Evolutionary conservation across 1,284 basidiomycete species (phyloP), one percentile per base, ranked within the genome.

Genomic region (Tranzscheliella williamsii): DNA sequence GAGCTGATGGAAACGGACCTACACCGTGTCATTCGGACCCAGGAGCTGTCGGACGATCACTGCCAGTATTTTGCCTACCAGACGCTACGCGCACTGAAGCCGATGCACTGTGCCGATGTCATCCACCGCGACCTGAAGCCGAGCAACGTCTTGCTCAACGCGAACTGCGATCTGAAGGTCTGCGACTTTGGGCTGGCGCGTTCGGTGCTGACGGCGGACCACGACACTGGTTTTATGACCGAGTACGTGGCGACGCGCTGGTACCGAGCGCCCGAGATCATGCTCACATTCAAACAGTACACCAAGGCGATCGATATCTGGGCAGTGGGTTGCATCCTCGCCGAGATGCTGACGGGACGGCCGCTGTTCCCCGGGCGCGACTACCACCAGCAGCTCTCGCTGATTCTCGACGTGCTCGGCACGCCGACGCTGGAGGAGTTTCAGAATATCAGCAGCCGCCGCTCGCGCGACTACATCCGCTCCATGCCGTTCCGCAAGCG

Each of bases 51-150:
- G 7, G 73, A 92, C 72, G 90, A 93, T 76, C 93, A 94, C 78
- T 91, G 86, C 73, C 91, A 94, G 78, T 95, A 95, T 79, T 94
- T 94, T 78, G 87, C 93, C 64, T 94, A 95, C 78, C 91, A 94
- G 47, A 78, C 71, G 11, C 49, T 78, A 37, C 67, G 77, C 18
- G 76, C 73, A 4, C 65, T 78, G 42, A 78, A 78, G 56, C 75
- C 75, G 6, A 66, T 78, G 40, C 75, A 77, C 47, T 72, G 70
- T 8, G 73, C 75, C 2, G 67, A 75, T 33, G 75, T 77, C 15
- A 54, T 77, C 38, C 75, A 76, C 34, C 67, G 75, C 30, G 75
- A 76, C 45, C 48, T 76, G 12, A 75, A 77, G 62, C 73, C 73
- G 22, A 58, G 51, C 33, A 77, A 75, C 40, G 35, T 78, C 22